Percentiles rank a stretch among this genome's conserved stretches.
These are phyloP conservation scores for Lophiotrema nucula DNA, from an alignment of 495 filamentous ascomycete genomes.

Conservation along the genomic window DNA sequence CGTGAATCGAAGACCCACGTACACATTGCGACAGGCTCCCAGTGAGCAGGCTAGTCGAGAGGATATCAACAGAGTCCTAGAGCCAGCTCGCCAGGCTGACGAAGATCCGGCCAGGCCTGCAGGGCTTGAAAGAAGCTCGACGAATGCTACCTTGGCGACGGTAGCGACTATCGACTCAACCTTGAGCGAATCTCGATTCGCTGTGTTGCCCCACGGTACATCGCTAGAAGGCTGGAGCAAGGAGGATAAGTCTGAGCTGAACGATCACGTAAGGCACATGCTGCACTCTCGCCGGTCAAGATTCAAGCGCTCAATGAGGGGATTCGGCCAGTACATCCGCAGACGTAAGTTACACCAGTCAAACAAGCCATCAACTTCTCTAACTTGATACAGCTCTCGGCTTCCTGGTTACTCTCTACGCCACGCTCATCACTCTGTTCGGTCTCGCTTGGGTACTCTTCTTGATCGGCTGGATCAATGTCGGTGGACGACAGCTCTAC, in stretches of 20 bases:
- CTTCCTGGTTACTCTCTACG: slow-evolving; percentile 74
- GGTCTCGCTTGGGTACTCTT: slow-evolving; percentile 82
- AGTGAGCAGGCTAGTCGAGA: slow-evolving; percentile 20
- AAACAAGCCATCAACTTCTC: slow-evolving; percentile 5
- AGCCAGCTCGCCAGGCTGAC: slow-evolving; percentile 4
- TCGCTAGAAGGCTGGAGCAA: slow-evolving; percentile 66
- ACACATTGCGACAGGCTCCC: slow-evolving; percentile 58
- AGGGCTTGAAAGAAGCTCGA: slow-evolving; percentile 9
- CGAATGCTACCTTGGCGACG: slow-evolving; percentile 26
- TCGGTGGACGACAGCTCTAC: slow-evolving; percentile 67
- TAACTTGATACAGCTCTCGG: slow-evolving; percentile 55
- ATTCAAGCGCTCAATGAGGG: slow-evolving; percentile 71
- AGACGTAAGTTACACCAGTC: slow-evolving; percentile 51
- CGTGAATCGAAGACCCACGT: slow-evolving; percentile 70
- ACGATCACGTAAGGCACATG: slow-evolving; percentile 81
- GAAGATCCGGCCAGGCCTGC: slow-evolving; percentile 25
- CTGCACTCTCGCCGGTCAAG: slow-evolving; percentile 72
- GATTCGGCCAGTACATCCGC: slow-evolving; percentile 70
- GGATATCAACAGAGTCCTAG: slow-evolving; percentile 21
- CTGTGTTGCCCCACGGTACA: slow-evolving; percentile 62
- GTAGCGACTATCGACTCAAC: slow-evolving; percentile 47
- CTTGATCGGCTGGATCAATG: slow-evolving; percentile 82
- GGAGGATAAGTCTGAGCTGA: slow-evolving; percentile 67
- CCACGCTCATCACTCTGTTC: slow-evolving; percentile 75
- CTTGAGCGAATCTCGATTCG: slow-evolving; percentile 51